A percentile compares a stretch with the other conserved stretches of the same genome.
phyloP scores from a whole-genome alignment of 441 rosid species.

The Populus tomentosa region DNA sequence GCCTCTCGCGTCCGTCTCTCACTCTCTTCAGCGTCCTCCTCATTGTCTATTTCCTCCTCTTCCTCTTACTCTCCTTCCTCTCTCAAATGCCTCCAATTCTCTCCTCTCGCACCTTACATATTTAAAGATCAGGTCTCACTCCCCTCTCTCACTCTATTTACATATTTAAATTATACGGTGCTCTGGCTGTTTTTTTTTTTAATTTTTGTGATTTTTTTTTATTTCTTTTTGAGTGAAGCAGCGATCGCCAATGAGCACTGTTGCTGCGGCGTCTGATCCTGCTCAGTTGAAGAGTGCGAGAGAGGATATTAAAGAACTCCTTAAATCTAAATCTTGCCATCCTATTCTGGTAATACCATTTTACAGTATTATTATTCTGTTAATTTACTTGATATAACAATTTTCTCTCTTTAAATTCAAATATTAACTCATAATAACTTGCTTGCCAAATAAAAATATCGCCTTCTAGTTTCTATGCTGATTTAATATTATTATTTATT shows the following conservation, averaged over 20 bases:
- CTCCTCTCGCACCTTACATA: conserved; percentile 34
- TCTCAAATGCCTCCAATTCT: conserved; percentile 19
- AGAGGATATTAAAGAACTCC: conserved; percentile 81
- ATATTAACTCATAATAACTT: background rate
- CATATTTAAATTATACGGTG: background rate
- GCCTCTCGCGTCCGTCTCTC: conserved; percentile 22
- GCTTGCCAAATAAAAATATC: too few species aligned
- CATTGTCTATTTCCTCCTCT: conserved; percentile 25
- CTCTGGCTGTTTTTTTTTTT: background rate
- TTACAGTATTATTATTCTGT: background rate
- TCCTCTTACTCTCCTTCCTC: conserved; percentile 26
- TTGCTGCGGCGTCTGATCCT: conserved; percentile 60
- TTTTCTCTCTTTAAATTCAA: background rate
- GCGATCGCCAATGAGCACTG: conserved; percentile 36
- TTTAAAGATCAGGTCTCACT: conserved; percentile 40
- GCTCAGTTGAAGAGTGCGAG: conserved; percentile 78
- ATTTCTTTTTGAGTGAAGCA: conserved; percentile 24
- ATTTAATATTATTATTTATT: background rate
- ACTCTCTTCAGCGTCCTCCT: conserved; percentile 21
- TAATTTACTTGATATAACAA: background rate
- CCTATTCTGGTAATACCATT: conserved; percentile 57
- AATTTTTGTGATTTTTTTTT: background rate
- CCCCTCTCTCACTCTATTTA: background rate
- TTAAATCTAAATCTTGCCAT: conserved; percentile 70
- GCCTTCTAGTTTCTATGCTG: background rate